Evolutionary conservation across 1,139 yeast genomes (phyloP).

Genomic region (Scheffersomyces segobiensis): DNA sequence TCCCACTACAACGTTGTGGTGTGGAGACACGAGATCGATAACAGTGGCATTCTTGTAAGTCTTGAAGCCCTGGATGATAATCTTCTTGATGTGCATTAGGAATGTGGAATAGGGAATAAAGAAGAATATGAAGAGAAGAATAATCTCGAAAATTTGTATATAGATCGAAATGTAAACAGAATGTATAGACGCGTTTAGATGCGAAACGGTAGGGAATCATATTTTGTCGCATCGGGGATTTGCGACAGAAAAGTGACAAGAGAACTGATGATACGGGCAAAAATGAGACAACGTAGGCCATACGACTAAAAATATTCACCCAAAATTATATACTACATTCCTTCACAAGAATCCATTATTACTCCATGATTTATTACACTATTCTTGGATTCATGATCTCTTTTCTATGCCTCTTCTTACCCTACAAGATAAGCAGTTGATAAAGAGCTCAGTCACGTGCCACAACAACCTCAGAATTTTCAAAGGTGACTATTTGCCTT

Average conservation of each 20-base stretch:
- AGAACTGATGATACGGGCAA: not conserved
- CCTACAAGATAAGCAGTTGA: not conserved
- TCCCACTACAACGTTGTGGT: constrained; percentile 89
- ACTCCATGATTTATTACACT: not conserved
- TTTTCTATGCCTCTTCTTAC: not conserved
- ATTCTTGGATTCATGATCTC: not conserved
- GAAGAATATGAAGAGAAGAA: too few species aligned
- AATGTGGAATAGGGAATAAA: not conserved
- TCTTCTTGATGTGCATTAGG: constrained; percentile 43
- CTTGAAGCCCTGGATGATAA: constrained; percentile 89
- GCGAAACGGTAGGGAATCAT: not conserved
- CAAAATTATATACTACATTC: not conserved
- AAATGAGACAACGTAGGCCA: not conserved
- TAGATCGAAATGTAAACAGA: not conserved
- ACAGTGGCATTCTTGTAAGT: constrained; percentile 86
- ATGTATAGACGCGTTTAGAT: not conserved
- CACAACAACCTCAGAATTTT: not conserved
- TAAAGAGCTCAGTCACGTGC: not conserved
- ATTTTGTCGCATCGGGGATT: not conserved
- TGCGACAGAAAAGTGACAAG: not conserved
- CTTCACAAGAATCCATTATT: not conserved
- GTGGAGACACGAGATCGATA: constrained; percentile 75
- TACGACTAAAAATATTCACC: not conserved
- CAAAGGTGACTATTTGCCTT: not conserved
- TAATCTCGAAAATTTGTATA: not conserved